A percentile compares a stretch with the other conserved stretches of the same genome.
Conservation (phyloP, 306 rosid species). For the Acmispon strigosus region DNA sequence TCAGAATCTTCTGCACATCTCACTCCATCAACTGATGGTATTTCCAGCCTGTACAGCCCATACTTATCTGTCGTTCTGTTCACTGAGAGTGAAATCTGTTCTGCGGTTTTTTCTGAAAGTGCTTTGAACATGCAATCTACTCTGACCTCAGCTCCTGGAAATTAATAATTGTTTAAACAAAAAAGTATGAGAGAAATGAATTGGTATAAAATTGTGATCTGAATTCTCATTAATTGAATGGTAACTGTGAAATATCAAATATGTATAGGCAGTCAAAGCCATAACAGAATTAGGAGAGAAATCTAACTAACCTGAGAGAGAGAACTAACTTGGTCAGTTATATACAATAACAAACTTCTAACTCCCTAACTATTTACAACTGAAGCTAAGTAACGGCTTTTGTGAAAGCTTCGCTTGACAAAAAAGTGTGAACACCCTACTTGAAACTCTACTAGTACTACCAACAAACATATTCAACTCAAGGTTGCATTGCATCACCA, state of each 20-base stretch:
- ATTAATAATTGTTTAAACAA: background rate
- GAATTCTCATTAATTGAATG: no score
- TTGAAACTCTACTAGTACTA: background rate
- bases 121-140: constrained; percentile 78
- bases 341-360: no score
- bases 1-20: constrained; percentile 82
- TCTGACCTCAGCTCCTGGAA: constrained; percentile 74
- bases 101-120: constrained; percentile 51
- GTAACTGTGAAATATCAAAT: no score
- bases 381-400: no score
- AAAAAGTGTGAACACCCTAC: background rate
- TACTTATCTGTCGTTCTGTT: constrained; percentile 75
- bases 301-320: no score
- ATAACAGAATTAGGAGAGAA: no score
- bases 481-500: no score
- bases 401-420: no score
- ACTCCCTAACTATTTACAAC: no score
- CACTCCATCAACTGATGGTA: constrained; percentile 90
- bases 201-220: no score
- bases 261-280: no score
- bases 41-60: constrained; percentile 76
- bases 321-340: no score
- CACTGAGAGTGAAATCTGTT: constrained; percentile 76
- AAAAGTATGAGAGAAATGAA: background rate
- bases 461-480: background rate